Base-by-base conservation (phyloP, 257 asterid species). In the Solanum appendiculatum region DNA sequence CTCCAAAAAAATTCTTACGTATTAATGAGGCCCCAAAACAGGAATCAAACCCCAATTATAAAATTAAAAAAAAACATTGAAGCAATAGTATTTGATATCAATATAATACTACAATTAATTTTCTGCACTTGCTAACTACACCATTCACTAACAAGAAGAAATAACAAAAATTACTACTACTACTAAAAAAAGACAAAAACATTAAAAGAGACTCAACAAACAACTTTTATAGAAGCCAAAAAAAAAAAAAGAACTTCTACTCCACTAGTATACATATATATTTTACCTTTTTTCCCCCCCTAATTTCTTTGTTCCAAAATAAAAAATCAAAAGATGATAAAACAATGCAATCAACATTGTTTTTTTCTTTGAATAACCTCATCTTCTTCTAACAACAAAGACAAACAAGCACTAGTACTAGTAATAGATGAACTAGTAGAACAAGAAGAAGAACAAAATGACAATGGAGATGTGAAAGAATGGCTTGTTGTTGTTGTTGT, bases 381-480 rank as follows among this genome's bases (percentile, higher is more conserved):
- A 82, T 88, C 91, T 34, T 88, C 94, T 12, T 88, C 89, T 81
- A 88, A 91, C 29, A 58, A 86, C 14, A 91, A 87, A 60, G 94
- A 90, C 23, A 90, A n/a, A 88, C 90, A 86, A 5, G 88, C 91
- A 86, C 25, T 78, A 46, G 84, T 78, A 78, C 84, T 78, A 78
- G 64, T 44, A 27, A 18, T 78, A 78, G 85, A 80, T 80, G 85
- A 75, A n/a, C 93, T 92, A 33, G 89, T 74, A 27, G 88, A 86
- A 12, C 92, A 90, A 83, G 83, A 81, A n/a, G 92, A 90, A 14
- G 94, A 93, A 40, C 92, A 93, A 86, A 91, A 91, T 0, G 96
- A 93, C n/a, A 93, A 87, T 4, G 98, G 97, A 77, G 98, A 95
- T 66, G 95, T 91, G 84, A 93, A 94, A 58, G 96, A 95, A 89